Evolutionary conservation across 1,139 yeast genomes (phyloP), one percentile per base, ranked within the genome.

Genomic region (Hyphopichia wangnamkhiaoensis): DNA sequence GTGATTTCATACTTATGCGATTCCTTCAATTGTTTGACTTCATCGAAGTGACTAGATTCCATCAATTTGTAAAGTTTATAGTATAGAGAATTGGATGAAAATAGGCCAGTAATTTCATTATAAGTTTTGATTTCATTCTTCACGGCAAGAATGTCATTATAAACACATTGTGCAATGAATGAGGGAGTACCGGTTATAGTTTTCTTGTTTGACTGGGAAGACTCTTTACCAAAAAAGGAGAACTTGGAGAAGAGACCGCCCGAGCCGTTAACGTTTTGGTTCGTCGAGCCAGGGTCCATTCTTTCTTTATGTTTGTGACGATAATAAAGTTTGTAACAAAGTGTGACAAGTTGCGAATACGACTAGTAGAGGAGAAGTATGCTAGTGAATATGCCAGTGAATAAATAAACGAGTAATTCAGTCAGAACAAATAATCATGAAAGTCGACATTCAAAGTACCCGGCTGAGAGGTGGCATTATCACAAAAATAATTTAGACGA

Each of bases 81-180:
- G 38, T 49, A 53, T 29, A 59, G 39, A 1, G 46, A 31, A 16
- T 53, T 53, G 13, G 51, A 32, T 25, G 41, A 30, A 16, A 51
- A 35, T 10, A 54, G 37, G 1, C 56, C 57, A 2, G 58, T 54
- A 25, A 45, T 12, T 34, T 53, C 54, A 28, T 56, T 53, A 35
- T 54, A 53, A 32, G 44, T 48, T 30, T 46, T 48, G 30, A 59
- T 49, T 35, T 58, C 61, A 4, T 38, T 38, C 32, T 53, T 53
- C 6, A 55, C 43, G 6, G 41, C 43, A 9, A 40, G 31, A 19
- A 58, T 54, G 34, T 58, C 64, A 27, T 50, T 48, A 29, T 50
- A 42, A 6, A 59, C 59, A 32, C 42, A 49, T 20, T 51, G 50
- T 9, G 53, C 53, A 25, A 58, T 44, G 14, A 40, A 52, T 21